phyloP scores from a whole-genome alignment of 2,329 filamentous ascomycete species.

The Akanthomyces dipterigenus region DNA sequence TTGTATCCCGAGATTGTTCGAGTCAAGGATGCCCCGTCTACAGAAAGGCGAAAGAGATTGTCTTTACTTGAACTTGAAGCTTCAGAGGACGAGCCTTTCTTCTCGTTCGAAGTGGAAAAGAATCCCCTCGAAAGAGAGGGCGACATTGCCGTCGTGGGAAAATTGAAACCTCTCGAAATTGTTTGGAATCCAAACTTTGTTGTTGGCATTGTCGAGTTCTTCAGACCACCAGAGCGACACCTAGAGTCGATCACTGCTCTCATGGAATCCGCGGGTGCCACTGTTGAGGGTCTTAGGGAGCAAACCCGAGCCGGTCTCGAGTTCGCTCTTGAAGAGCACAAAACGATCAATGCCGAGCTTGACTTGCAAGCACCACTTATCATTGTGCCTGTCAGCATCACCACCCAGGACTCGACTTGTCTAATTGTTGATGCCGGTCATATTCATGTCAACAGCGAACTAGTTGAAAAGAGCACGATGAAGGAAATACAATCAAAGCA shows the following conservation, averaged over 20 bases:
- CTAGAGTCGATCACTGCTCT: constrained; percentile 97
- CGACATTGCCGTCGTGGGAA: constrained; percentile 83
- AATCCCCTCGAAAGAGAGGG: constrained; percentile 90
- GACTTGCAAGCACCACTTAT: constrained; percentile 94
- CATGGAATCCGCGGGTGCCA: constrained; percentile 92
- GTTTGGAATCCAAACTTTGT: constrained; percentile 96
- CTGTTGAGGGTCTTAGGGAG: constrained; percentile 88
- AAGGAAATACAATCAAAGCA: constrained; percentile 89
- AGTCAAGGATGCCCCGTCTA: constrained; percentile 75
- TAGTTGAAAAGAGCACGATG: constrained; percentile 87
- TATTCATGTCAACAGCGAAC: constrained; percentile 85
- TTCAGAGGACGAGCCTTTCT: constrained; percentile 66
- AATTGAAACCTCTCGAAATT: constrained; percentile 91
- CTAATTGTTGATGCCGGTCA: constrained; percentile 95
- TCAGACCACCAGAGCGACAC: constrained; percentile 90
- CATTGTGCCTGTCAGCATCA: constrained; percentile 92
- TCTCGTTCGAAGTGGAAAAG: constrained; percentile 86
- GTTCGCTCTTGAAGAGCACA: constrained; percentile 95
- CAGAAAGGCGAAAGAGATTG: constrained; percentile 39
- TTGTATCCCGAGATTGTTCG: constrained; percentile 92
- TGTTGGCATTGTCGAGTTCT: constrained; percentile 87
- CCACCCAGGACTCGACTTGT: constrained; percentile 70
- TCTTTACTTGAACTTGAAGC: constrained; percentile 49
- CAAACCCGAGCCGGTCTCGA: constrained; percentile 94
- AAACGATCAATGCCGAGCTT: constrained; percentile 92